phyloP scores from a whole-genome alignment of 257 asterid species.

The Solanum habrochaites region DNA sequence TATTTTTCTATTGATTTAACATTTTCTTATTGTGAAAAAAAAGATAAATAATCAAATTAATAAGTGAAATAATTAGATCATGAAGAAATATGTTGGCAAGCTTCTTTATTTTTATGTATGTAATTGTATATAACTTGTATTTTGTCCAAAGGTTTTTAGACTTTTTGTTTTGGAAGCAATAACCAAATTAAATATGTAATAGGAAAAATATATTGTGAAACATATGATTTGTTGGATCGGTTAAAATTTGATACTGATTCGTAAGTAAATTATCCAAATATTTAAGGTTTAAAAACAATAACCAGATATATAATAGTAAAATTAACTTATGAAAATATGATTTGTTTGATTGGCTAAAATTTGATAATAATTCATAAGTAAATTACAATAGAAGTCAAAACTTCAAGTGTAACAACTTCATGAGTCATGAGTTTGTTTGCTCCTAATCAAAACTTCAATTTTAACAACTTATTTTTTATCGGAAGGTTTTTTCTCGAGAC shows the following conservation, averaged over 20 bases:
- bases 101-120: background rate
- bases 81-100: background rate
- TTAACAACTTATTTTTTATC: background rate
- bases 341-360: background rate
- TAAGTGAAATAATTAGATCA: background rate
- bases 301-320: background rate
- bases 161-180: background rate
- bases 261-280: background rate
- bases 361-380: no score
- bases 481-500: no score
- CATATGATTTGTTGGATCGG: background rate
- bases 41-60: background rate
- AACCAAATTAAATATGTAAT: background rate
- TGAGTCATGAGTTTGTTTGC: background rate
- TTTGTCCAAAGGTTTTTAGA: background rate
- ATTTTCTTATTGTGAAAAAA: background rate
- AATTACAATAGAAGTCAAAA: background rate
- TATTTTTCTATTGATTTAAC: background rate
- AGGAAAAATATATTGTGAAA: background rate
- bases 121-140: background rate
- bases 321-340: background rate
- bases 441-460: background rate
- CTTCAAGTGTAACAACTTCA: background rate
- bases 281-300: background rate
- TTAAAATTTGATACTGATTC: no score